Conservation (phyloP, 2,329 filamentous ascomycete genomes). For the Tolypocladium endophyticum region DNA sequence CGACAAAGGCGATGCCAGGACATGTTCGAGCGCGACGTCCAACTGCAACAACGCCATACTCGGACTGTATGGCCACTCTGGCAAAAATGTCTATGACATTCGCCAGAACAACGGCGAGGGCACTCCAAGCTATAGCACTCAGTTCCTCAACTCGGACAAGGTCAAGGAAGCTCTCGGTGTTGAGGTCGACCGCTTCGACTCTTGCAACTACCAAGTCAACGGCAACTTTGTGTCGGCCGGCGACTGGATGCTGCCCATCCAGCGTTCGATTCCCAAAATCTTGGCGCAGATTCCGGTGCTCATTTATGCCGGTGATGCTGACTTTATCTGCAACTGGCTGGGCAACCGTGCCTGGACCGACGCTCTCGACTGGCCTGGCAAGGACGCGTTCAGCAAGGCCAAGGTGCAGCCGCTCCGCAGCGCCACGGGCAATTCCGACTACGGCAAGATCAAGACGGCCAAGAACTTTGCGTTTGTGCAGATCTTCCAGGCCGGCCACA, state of each 20-base stretch:
- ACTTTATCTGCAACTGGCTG: conserved; percentile 95
- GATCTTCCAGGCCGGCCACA: conserved; percentile 83
- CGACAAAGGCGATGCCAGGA: conserved; percentile 77
- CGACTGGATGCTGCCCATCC: conserved; percentile 98
- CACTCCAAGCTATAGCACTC: conserved; percentile 82
- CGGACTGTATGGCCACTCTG: conserved; percentile 83
- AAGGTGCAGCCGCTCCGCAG: conserved; percentile 60
- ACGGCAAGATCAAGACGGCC: conserved; percentile 73
- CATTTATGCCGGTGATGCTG: conserved; percentile 82
- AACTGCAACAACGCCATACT: conserved; percentile 97
- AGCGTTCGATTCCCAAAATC: conserved; percentile 74
- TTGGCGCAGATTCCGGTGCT: conserved; percentile 88
- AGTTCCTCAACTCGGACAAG: conserved; percentile 72
- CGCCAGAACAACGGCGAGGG: conserved; percentile 76
- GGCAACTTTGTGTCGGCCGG: conserved; percentile 76
- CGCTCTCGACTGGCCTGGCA: conserved; percentile 83
- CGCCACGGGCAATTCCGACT: conserved; percentile 24
- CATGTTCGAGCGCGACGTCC: conserved; percentile 83
- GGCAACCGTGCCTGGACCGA: conserved; percentile 94
- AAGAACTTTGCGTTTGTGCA: conserved; percentile 92
- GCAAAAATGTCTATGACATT: conserved; percentile 89
- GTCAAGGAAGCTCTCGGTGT: conserved; percentile 82
- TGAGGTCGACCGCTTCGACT: conserved; percentile 80
- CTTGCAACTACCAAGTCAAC: conserved; percentile 97
- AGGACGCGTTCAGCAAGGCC: conserved; percentile 67